Conservation (phyloP, 306 rosid genomes). For the Ormosia semicastrata region DNA sequence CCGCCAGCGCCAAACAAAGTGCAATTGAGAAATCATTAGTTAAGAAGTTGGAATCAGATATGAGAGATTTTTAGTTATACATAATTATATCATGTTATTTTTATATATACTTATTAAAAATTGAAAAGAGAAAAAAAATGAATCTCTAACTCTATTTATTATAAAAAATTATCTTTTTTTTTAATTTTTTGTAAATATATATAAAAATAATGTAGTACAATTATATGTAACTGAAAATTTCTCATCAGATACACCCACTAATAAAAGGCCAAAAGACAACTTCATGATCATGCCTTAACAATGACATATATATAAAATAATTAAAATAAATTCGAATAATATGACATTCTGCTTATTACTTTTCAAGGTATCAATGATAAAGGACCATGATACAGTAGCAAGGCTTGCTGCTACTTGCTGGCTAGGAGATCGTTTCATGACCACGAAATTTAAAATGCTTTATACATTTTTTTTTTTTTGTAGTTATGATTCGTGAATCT, state of each 20-base stretch:
- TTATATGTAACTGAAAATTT: too few relatives aligned
- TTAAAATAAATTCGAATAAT: slow-evolving; percentile 21
- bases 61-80: too few relatives aligned
- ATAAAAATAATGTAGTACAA: too few relatives aligned
- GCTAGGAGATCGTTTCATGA: slow-evolving; percentile 25
- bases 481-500: slow-evolving; percentile 20
- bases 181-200: too few relatives aligned
- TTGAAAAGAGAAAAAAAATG: too few relatives aligned
- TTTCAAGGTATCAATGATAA: slow-evolving; percentile 31
- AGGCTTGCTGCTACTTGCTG: slow-evolving; percentile 12
- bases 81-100: too few relatives aligned
- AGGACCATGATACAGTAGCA: slow-evolving; percentile 26
- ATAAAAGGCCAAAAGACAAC: slow-evolving; percentile 22
- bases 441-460: slow-evolving; percentile 29
- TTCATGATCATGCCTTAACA: slow-evolving; percentile 22
- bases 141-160: too few relatives aligned
- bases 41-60: slow-evolving; percentile 39
- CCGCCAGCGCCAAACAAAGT: background rate
- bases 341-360: slow-evolving; percentile 15
- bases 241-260: slow-evolving; percentile 47
- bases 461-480: background rate
- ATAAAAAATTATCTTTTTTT: too few relatives aligned
- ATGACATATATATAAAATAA: background rate
- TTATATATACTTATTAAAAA: too few relatives aligned
- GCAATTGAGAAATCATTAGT: background rate